A percentile compares a stretch with the other conserved stretches of the same genome.
phyloP scores from a whole-genome alignment of 1,284 basidiomycete genomes.

The Leccinum fuscescens region DNA sequence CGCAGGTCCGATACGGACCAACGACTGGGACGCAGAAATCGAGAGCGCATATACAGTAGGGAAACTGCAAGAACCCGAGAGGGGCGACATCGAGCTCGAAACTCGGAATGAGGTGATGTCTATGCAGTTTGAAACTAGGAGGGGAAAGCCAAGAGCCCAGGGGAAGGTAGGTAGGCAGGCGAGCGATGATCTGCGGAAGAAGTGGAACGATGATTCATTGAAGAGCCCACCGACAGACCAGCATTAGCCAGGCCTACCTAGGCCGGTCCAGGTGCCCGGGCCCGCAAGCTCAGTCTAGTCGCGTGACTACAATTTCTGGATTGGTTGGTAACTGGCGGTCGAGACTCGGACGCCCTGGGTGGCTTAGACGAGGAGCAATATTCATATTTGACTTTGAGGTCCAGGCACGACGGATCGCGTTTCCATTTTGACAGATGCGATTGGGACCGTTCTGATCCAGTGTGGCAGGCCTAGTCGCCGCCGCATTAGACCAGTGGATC shows the following conservation, averaged over 20 bases:
- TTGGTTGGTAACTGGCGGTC: neutral
- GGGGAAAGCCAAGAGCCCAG: neutral
- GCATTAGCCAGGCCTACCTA: neutral
- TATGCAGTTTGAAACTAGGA: neutral
- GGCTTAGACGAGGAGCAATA: neutral
- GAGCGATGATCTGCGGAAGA: neutral
- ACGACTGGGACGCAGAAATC: conserved; percentile 31
- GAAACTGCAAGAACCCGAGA: conserved; percentile 29
- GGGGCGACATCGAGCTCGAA: conserved; percentile 24
- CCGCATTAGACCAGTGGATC: no score
- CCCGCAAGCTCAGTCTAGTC: neutral
- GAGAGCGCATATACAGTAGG: conserved; percentile 13
- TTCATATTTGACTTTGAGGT: neutral
- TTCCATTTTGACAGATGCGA: neutral
- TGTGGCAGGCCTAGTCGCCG: no score
- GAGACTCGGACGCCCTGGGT: neutral
- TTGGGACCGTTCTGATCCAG: neutral
- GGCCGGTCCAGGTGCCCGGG: neutral
- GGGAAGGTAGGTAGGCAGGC: neutral
- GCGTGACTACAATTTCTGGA: neutral
- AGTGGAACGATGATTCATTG: neutral
- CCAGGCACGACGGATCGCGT: neutral
- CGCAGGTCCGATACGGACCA: conserved; percentile 10
- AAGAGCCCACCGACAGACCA: neutral
- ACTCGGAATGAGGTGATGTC: conserved; percentile 21